Evolutionary conservation across 1,139 yeast species (phyloP), one percentile per base, ranked within the genome.

Genomic region (Groenewaldozyma auringiensis): DNA sequence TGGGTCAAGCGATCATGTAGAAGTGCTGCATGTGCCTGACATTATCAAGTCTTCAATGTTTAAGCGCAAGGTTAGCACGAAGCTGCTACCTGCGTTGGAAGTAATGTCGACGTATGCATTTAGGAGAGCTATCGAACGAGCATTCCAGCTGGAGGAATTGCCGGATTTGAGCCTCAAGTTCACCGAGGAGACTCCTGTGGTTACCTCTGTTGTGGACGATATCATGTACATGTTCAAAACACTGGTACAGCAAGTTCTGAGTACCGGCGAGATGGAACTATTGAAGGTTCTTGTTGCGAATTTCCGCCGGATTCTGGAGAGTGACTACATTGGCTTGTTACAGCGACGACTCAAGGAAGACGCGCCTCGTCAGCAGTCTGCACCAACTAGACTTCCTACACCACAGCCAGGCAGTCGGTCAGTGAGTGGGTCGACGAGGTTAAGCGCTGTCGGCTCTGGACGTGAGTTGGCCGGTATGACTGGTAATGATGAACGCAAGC

Each of bases 121-220:
- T 55, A 72, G 88, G 46, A 71, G 88, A 44, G 83, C 96, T 0
- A 73, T 92, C 41, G 94, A 85, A 58, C 86, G 83, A 56, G 87
- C 96, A 1, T 76, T 85, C 41, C 73, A 79, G 45, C 72, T 87
- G 33, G 97, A 92, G 61, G 89, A 84, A 53, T 54, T 84, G 20
- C 95, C 95, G 0, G 69, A 66, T 42, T 44, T 68, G 4, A 47
- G 41, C 54, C 63, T 42, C 53, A 60, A 40, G 32, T 57, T 34
- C 54, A 56, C 52, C 32, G 56, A 74, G 9, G 85, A 75, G 51
- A 75, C 70, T 42, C 78, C 84, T 2, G 83, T 94, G 2, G 78
- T 84, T 3, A 78, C 95, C 0, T 87, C 97, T 0, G 81, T 87
- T 9, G 79, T 89, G 36, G 98, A 92, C 60, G 98, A 92, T 61